A percentile compares a stretch with the other conserved stretches of the same genome.
phyloP scores from a whole-genome alignment of 1,139 yeast genomes.

The Pichia sp. region DNA sequence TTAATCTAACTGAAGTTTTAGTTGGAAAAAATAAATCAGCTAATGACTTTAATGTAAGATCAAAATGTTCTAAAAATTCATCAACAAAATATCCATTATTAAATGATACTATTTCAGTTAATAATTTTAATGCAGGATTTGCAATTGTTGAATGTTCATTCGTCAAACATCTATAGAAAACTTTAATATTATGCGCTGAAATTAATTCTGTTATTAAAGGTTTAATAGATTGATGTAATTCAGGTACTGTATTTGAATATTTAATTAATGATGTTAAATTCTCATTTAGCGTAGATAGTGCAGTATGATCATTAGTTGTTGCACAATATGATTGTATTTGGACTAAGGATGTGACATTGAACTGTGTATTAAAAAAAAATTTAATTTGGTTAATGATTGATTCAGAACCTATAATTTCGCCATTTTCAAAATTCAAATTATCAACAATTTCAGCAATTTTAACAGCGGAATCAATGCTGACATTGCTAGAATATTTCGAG shows the following conservation, averaged over 20 bases:
- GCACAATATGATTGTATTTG: slow-evolving; percentile 62
- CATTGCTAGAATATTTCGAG: not conserved
- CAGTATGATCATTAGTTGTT: slow-evolving; percentile 54
- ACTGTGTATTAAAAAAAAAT: slow-evolving; percentile 16
- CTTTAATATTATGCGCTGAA: slow-evolving; percentile 50
- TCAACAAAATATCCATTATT: slow-evolving; percentile 46
- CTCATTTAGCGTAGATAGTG: slow-evolving; percentile 39
- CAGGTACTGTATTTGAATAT: slow-evolving; percentile 20
- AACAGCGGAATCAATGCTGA: slow-evolving; percentile 12
- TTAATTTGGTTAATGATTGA: slow-evolving; percentile 9
- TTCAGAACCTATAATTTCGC: not conserved
- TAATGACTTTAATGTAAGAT: slow-evolving; percentile 54
- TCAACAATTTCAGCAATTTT: slow-evolving; percentile 16
- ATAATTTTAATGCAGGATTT: slow-evolving; percentile 51
- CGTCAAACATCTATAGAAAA: slow-evolving; percentile 63
- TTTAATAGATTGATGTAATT: slow-evolving; percentile 29
- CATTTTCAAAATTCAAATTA: slow-evolving; percentile 5
- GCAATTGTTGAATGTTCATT: slow-evolving; percentile 54
- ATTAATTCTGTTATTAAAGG: slow-evolving; percentile 45
- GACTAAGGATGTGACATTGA: slow-evolving; percentile 31
- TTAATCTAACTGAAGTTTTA: slow-evolving; percentile 38
- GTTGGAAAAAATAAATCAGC: slow-evolving; percentile 58
- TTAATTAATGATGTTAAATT: slow-evolving; percentile 31
- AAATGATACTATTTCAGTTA: slow-evolving; percentile 47
- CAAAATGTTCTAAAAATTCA: slow-evolving; percentile 60